Percentiles rank a stretch among this genome's conserved stretches.
Evolutionary conservation across 176 grass and related monocot genomes (phyloP).

Genomic region (Phoenix roebelenii): DNA sequence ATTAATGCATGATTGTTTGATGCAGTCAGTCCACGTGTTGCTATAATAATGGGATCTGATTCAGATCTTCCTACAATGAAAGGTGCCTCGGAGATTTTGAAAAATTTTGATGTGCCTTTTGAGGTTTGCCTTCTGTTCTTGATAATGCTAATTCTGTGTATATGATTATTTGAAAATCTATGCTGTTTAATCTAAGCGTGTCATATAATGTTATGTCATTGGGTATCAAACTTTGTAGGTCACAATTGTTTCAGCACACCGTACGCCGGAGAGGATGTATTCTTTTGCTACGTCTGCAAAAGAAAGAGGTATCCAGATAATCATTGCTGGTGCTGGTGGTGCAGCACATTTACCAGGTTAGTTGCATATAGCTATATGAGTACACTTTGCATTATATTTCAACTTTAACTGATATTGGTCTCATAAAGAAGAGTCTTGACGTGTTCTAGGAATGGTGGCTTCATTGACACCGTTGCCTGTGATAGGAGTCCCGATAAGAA

Average conservation of each 20-base stretch:
- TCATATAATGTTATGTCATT: slow-evolving; percentile 9
- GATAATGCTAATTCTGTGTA: too few species aligned
- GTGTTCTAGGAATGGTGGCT: slow-evolving; percentile 74
- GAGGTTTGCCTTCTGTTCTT: slow-evolving; percentile 41
- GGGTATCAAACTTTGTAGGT: slow-evolving; percentile 35
- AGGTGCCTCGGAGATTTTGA: slow-evolving; percentile 58
- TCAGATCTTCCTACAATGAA: slow-evolving; percentile 83
- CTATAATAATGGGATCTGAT: slow-evolving; percentile 92
- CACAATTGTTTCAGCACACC: slow-evolving; percentile 88
- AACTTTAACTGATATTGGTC: neutral
- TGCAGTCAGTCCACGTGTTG: slow-evolving; percentile 51
- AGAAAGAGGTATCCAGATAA: slow-evolving; percentile 67
- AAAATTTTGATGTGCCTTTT: slow-evolving; percentile 52
- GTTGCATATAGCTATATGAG: neutral
- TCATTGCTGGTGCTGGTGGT: slow-evolving; percentile 89
- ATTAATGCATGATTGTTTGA: neutral
- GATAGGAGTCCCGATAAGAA: slow-evolving; percentile 69
- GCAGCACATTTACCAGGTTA: slow-evolving; percentile 88
- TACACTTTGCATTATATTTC: neutral
- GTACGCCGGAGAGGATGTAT: slow-evolving; percentile 77
- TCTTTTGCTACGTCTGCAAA: slow-evolving; percentile 58
- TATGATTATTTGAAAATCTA: neutral
- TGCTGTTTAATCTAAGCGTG: neutral
- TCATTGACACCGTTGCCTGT: slow-evolving; percentile 68
- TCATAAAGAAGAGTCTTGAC: neutral